Evolutionary conservation across 495 filamentous ascomycete genomes (phyloP), one percentile per base, ranked within the genome.

Genomic region (Recurvomyces mirabilis): DNA sequence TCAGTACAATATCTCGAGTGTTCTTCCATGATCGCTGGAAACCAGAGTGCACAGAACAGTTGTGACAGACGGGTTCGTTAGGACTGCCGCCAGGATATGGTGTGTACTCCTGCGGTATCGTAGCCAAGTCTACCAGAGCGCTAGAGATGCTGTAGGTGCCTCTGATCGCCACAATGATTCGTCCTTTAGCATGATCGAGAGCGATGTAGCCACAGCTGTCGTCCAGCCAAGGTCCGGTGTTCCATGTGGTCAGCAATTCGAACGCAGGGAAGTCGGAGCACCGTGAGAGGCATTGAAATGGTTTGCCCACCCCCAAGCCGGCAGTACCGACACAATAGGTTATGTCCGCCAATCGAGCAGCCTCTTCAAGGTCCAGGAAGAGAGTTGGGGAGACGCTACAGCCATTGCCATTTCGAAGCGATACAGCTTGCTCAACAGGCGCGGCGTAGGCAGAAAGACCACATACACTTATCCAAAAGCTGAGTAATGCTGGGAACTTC

Each of bases 201-300:
- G 83, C 91, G 38, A 98, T 76, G 64, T 91, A 98, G 47, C 91
- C 91, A 62, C 88, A 95, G 49, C 83, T 89, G 61, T 96, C 91
- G 33, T 82, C 82, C 53, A 95, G 68, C 14, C 94, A 68, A 11
- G 79, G 68, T 4, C 93, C 91, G 0, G 91, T 94, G 54, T 89
- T 87, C 82, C 85, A 98, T 32, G 87, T 86, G 70, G 70, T 77
- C 33, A 87, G 70, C 11, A 96, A 73, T 49, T 84, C 79, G 41
- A 96, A 79, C 17, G 71, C 63, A 12, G 79, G 71, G 51, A 95
- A 94, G 24, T 94, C 83, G 6, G 62, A 57, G 62, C 91, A 98
- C 56, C 79, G 83, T 47, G 81, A 87, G 19, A 78, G 73, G 60
- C 91, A 98, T 31, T 75, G 56, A 58, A 98, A 98, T 7, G 91